Percentiles rank a stretch among this genome's conserved stretches.
Conservation (phyloP, 2,329 filamentous ascomycete genomes). For the Pyricularia sp. region DNA sequence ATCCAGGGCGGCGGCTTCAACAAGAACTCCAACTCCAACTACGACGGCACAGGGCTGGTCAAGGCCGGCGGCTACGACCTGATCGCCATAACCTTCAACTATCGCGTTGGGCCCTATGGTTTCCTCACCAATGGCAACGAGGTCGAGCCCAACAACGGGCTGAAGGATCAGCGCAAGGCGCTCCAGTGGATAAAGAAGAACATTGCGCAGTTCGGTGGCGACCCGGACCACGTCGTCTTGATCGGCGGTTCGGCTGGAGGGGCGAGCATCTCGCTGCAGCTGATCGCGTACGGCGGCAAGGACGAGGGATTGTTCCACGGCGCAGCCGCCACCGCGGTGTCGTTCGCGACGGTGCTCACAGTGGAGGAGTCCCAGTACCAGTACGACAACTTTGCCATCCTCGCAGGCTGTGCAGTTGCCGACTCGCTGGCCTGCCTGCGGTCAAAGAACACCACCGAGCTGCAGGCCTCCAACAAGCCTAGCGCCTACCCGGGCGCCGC, state of each 20-base stretch:
- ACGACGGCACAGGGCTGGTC: constrained; percentile 50
- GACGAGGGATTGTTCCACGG: constrained; percentile 40
- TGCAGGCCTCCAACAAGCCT: constrained; percentile 32
- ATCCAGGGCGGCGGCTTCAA: constrained; percentile 45
- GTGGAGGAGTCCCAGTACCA: constrained; percentile 39
- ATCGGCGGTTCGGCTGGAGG: constrained; percentile 60
- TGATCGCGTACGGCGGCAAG: constrained; percentile 44
- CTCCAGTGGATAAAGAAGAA: constrained; percentile 53
- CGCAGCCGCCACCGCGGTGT: constrained; percentile 39
- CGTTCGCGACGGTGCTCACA: constrained; percentile 38
- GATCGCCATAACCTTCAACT: constrained; percentile 64
- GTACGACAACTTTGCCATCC: constrained; percentile 36
- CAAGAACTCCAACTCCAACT: constrained; percentile 29
- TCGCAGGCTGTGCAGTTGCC: constrained; percentile 28
- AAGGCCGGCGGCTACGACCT: constrained; percentile 28
- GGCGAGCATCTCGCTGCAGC: constrained; percentile 53
- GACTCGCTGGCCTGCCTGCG: constrained; percentile 33
- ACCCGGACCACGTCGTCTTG: constrained; percentile 15
- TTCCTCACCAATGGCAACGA: constrained; percentile 49
- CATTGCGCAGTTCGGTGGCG: constrained; percentile 27
- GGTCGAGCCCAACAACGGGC: constrained; percentile 43
- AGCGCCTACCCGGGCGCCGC: constrained; percentile 26
- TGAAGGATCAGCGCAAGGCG: constrained; percentile 52
- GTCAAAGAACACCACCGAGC: constrained; percentile 25
- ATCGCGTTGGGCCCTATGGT: constrained; percentile 65